A percentile compares a stretch with the other conserved stretches of the same genome.
phyloP scores from a whole-genome alignment of 2,329 filamentous ascomycete genomes.

The Niveomyces coronatus region DNA sequence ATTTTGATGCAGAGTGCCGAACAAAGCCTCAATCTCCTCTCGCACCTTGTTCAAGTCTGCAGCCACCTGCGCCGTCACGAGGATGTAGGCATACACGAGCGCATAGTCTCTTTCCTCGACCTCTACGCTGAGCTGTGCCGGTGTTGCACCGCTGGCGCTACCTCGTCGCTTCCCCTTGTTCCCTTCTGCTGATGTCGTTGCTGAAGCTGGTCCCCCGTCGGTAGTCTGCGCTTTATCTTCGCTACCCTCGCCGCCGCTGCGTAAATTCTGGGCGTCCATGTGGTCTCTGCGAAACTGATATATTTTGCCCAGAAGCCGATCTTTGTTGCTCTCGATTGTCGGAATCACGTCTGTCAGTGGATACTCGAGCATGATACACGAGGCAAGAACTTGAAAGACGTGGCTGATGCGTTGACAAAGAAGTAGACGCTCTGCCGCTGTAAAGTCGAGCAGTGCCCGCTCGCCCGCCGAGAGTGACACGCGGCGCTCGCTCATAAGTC shows the following conservation, averaged over 20 bases:
- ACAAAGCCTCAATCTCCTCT: constrained; percentile 50
- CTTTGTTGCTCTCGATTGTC: constrained; percentile 67
- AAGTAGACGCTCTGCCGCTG: constrained; percentile 65
- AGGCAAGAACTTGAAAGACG: constrained; percentile 76
- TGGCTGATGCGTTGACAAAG: constrained; percentile 87
- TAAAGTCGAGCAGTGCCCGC: constrained; percentile 68
- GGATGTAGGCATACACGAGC: constrained; percentile 79
- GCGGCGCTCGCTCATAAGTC: constrained; percentile 78
- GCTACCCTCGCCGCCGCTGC: constrained; percentile 12
- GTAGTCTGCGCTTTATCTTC: not conserved
- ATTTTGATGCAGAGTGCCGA: constrained; percentile 53
- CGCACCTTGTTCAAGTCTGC: constrained; percentile 53
- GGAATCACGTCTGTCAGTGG: constrained; percentile 84
- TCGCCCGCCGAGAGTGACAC: constrained; percentile 68
- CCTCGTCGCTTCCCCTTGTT: not conserved
- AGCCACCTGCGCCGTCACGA: constrained; percentile 57
- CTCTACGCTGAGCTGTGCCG: constrained; percentile 12
- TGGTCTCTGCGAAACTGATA: constrained; percentile 74
- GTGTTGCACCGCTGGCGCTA: constrained; percentile 3
- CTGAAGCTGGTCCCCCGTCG: constrained; percentile 13
- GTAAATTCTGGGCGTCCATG: constrained; percentile 27
- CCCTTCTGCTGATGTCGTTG: constrained; percentile 10
- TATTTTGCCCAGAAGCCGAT: constrained; percentile 75
- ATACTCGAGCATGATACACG: constrained; percentile 88
- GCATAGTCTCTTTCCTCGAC: constrained; percentile 70